Evolutionary conservation across 2,329 filamentous ascomycete genomes (phyloP), one percentile per base, ranked within the genome.

Genomic region (Colletotrichum neosansevieriae): DNA sequence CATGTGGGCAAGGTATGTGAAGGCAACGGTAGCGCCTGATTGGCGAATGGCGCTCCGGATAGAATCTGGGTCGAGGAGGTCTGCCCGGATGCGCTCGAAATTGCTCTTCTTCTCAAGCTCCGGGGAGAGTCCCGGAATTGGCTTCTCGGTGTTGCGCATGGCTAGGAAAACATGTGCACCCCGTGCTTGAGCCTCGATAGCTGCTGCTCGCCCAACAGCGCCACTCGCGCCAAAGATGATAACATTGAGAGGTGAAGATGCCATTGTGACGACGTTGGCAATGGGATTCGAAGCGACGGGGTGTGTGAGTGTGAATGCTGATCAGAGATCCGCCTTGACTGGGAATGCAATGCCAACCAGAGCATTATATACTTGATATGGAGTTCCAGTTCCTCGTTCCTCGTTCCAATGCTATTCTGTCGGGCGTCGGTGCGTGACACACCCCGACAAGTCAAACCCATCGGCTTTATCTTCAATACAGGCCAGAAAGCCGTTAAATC

Each of bases 211-310:
- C 53, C 79, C 85, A 34, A 85, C 79, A 9, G 72, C 72, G 51
- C 85, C 85, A 11, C 84, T 84, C 15, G 85, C 79, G 21, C 85
- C 84, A 69, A 87, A 86, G 60, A 87, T 74, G 61, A 87, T 81
- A 12, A 82, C 76, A 19, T 64, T 58, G 15, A 21, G 19, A 12
- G 54, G 17, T 32, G 54, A 10, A 7, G 38, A 45, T n/a, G 54
- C 6, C 54, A 58, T 58, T 11, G 6, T 58, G 38, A 17, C 5
- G 38, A 17, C 5, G 7, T 9, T n/a, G 29, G 2, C 11, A 17
- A 13, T 6, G 6, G 2, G 15, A 3, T 6, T 51, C 17, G 2
- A 51, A 19, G 3, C 34, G 5, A 2, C 17, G 49, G 6, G 4
- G 5, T 11, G 11, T n/a, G 6, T 6, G 13, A n/a, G 7, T 51